phyloP scores from a whole-genome alignment of 768 basidiomycete genomes.

The Boletus sp. region DNA sequence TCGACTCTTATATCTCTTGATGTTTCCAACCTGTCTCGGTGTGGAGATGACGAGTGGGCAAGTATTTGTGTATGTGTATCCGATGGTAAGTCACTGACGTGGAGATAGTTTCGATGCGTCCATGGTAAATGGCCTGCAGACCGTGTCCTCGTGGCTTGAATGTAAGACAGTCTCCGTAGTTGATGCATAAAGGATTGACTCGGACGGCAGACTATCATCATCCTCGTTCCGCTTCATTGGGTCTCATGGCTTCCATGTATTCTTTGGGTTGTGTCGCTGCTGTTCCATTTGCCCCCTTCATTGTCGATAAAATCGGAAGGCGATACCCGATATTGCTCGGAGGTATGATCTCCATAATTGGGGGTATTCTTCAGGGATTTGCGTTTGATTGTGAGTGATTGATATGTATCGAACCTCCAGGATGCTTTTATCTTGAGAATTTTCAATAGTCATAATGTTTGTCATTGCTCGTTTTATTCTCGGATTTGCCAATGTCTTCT shows the following conservation, averaged over 20 bases:
- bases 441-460: constrained; percentile 3
- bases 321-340: neutral
- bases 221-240: too few species aligned
- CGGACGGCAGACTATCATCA: too few species aligned
- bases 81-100: neutral
- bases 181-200: neutral
- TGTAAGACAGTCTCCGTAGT: constrained; percentile 36
- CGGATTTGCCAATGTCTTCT: too few species aligned
- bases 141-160: constrained; percentile 53
- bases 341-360: neutral
- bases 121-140: constrained; percentile 63
- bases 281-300: too few species aligned
- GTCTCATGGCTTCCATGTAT: too few species aligned
- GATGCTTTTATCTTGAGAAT: neutral
- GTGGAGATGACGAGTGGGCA: too few species aligned
- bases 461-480: neutral
- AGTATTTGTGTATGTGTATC: neutral
- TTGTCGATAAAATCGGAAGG: constrained; percentile 14
- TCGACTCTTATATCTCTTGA: too few species aligned
- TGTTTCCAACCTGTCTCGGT: too few species aligned
- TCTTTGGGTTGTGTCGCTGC: too few species aligned
- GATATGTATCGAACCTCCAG: too few species aligned
- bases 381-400: neutral
- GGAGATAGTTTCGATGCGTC: constrained; percentile 37
- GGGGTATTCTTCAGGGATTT: constrained; percentile 1